Evolutionary conservation across 2,329 filamentous ascomycete genomes (phyloP), one percentile per base, ranked within the genome.

Genomic region (Plectosphaerella plurivora): DNA sequence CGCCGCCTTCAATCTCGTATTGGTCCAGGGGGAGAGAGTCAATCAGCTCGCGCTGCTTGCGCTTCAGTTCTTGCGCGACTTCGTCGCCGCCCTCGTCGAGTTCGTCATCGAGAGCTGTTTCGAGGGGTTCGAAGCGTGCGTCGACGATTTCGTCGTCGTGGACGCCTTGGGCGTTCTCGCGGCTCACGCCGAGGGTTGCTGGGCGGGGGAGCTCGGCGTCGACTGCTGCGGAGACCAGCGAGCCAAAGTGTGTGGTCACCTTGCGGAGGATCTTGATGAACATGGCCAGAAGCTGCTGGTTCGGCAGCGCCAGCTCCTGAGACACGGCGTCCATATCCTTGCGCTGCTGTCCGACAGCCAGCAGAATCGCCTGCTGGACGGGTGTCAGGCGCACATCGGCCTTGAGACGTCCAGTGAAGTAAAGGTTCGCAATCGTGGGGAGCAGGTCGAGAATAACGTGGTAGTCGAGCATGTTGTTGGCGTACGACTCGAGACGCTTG

Each of bases 261-360:
- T 97, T 97, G 59, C 91, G 84, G 54, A 97, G 80, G 55, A 96
- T 88, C 77, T 99, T 99, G 68, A 96, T 90, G 70, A 99, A 97
- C 88, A 97, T 96, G 55, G 93, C 92, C 56, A 99, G 77, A 4
- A 97, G 75, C 72, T 97, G 94, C 45, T 85, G 87, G 3, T 83
- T 80, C 1, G 83, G 83, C 6, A 97, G 73, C 8, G 79, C 80
- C 3, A 96, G 72, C 64, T 99, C 94, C 57, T 86, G 84, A 56
- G 92, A 87, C 9, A 97, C 73, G 12, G 82, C 81, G 14, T 94
- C 89, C 25, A 99, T 76, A 39, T 88, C 86, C 74, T 97, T 97
- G 59, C 89, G 84, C 70, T 99, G 95, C 54, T 97, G 74, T 18
- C 95, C 94, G 47, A 96, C 84, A 6, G 89, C 91, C n/a, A 97